phyloP scores from a whole-genome alignment of 1,139 yeast genomes.

The Scheffersomyces illinoinensis region DNA sequence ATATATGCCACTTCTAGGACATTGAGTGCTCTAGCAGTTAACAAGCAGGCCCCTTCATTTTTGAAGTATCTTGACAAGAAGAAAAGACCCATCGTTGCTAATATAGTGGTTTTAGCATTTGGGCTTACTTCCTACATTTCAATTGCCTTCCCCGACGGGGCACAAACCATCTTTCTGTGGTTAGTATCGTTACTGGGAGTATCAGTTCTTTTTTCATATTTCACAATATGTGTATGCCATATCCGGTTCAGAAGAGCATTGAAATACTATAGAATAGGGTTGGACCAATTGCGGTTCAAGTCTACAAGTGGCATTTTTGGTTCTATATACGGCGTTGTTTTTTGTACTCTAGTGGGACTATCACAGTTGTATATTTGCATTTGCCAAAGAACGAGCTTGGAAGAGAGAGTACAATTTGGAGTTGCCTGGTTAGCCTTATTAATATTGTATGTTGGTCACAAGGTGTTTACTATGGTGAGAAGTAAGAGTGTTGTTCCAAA shows the following conservation, averaged over 20 bases:
- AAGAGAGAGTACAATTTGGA: not conserved
- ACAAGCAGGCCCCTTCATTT: constrained; percentile 14
- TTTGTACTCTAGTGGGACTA: not conserved
- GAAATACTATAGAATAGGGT: not conserved
- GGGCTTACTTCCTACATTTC: constrained; percentile 16
- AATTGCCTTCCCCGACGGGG: constrained; percentile 11
- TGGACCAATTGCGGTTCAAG: not conserved
- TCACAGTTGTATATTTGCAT: constrained; percentile 1
- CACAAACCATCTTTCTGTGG: constrained; percentile 14
- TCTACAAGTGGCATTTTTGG: constrained; percentile 3
- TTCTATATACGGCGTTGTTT: not conserved
- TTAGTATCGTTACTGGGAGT: constrained; percentile 16
- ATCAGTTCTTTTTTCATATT: constrained; percentile 12
- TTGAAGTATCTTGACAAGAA: constrained; percentile 14
- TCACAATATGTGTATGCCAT: constrained; percentile 2
- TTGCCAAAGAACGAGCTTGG: not conserved
- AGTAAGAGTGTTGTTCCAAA: not conserved
- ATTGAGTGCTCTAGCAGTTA: constrained; percentile 14
- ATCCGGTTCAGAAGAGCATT: constrained; percentile 2
- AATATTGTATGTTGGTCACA: not conserved
- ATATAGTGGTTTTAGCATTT: constrained; percentile 12
- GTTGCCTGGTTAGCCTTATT: not conserved
- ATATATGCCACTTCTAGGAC: constrained; percentile 18
- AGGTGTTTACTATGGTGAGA: not conserved
- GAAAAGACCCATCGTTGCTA: constrained; percentile 16